These are phyloP conservation scores for Blastomyces emzantsi DNA, from an alignment of 2,329 filamentous ascomycete species.

Conservation along the genomic window DNA sequence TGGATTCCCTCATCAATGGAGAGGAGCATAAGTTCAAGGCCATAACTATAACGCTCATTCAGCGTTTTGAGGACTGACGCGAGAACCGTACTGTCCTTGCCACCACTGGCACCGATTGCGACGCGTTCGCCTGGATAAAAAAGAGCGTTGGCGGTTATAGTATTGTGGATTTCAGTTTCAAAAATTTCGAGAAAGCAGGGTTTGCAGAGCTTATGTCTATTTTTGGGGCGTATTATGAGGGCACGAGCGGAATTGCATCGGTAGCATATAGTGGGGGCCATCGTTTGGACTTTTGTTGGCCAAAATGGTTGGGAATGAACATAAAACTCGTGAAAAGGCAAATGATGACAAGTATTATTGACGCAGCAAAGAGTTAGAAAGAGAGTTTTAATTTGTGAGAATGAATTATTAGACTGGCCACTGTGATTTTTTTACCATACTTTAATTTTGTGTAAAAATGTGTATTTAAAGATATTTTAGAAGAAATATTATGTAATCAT, in stretches of 20 bases:
- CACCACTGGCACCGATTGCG: slow-evolving; percentile 91
- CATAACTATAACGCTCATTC: slow-evolving; percentile 82
- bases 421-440: no score
- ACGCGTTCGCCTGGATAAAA: slow-evolving; percentile 77
- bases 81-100: slow-evolving; percentile 94
- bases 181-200: slow-evolving; percentile 79
- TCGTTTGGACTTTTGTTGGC: slow-evolving; percentile 29
- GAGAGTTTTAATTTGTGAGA: no score
- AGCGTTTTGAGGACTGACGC: slow-evolving; percentile 91
- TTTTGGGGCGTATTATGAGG: slow-evolving; percentile 88
- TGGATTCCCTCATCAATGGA: slow-evolving; percentile 97
- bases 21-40: slow-evolving; percentile 72
- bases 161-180: slow-evolving; percentile 89
- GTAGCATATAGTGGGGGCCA: slow-evolving; percentile 70
- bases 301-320: no score
- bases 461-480: no score
- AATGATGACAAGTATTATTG: no score
- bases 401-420: no score
- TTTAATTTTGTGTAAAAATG: no score
- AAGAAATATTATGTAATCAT: no score
- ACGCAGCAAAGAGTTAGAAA: no score
- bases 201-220: slow-evolving; percentile 87
- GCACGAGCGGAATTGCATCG: slow-evolving; percentile 69
- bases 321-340: no score
- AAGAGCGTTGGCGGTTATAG: slow-evolving; percentile 70